Conservation (phyloP, 176 grass and related monocot species). For the Themeda triandra region DNA sequence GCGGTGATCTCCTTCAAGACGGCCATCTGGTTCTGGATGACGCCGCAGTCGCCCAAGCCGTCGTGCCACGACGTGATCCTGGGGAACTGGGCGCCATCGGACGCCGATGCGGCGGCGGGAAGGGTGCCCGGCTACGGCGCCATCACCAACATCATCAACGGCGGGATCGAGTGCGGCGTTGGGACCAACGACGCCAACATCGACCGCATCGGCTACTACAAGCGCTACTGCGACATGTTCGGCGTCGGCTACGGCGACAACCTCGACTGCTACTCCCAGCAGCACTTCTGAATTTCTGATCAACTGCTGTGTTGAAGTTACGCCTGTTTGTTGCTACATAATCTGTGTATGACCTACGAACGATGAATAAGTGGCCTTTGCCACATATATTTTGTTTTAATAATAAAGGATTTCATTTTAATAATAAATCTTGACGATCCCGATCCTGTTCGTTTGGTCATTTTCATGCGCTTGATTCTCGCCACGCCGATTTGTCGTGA, state of each 20-base stretch:
- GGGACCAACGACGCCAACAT: neutral
- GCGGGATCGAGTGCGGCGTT: slow-evolving; percentile 53
- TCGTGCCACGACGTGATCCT: slow-evolving; percentile 51
- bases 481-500: no score
- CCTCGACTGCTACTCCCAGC: slow-evolving; percentile 46
- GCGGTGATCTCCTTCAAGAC: slow-evolving; percentile 59
- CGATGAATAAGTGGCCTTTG: neutral
- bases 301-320: no score
- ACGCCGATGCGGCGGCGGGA: slow-evolving; percentile 23
- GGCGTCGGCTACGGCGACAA: slow-evolving; percentile 33
- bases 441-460: no score
- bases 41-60: slow-evolving; percentile 43
- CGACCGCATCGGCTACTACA: slow-evolving; percentile 53
- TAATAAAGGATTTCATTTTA: no score
- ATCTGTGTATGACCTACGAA: neutral
- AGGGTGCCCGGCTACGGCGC: slow-evolving; percentile 48
- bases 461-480: no score
- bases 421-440: no score
- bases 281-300: slow-evolving; percentile 7
- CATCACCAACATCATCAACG: slow-evolving; percentile 72
- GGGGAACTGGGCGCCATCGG: slow-evolving; percentile 36
- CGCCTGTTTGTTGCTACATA: neutral
- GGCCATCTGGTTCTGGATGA: slow-evolving; percentile 67
- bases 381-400: no score
- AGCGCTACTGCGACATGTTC: slow-evolving; percentile 59